Base-by-base conservation (phyloP, 345 rosid species). In the Mercurialis annua region DNA sequence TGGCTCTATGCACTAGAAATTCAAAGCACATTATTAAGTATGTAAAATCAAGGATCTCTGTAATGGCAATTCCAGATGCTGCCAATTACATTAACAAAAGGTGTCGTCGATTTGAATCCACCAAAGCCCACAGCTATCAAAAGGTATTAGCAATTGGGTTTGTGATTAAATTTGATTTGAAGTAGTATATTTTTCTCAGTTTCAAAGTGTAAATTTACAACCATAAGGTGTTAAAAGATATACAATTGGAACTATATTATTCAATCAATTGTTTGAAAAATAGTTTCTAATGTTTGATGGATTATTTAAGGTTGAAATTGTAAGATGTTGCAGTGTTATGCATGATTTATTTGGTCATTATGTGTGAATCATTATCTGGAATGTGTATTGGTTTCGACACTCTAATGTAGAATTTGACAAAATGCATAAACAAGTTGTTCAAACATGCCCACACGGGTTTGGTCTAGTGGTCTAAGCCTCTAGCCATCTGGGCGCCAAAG, bases 31-130 rank as follows among this genome's bases (percentile, higher is more conserved):
- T 75, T 10, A 27, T 73, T 62, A 33, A 17, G 48, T 59, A 34
- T 33, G 65, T 82, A n/a, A 75, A 72, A 59, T 49, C 78, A 23
- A 80, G 63, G 64, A 52, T 68, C 27, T 69, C 79, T 33, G 56
- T 66, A 11, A 18, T 43, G 16, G 29, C 70, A 46, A 57, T 34
- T 76, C 73, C 78, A 50, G 57, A 10, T 31, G 31, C 46, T 31
- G 31, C 46, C 4, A 46, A 17, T 55, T 46, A 9, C 18, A 24
- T 1, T 64, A 14, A 1, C 30, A 53, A 49, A 15, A 2, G 44
- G 16, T 34, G 64, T 53, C 63, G 69, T 48, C 77, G 80, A 10
- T 77, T 79, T 69, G 62, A 73, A 31, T 76, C 85, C 23, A 46
- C 52, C 62, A 46, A 56, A 62, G 64, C 81, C 23, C 34, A 52